These are phyloP conservation scores for Silene vulgaris DNA, from an alignment of 179 eudicot genomes.

Conservation along the genomic window DNA sequence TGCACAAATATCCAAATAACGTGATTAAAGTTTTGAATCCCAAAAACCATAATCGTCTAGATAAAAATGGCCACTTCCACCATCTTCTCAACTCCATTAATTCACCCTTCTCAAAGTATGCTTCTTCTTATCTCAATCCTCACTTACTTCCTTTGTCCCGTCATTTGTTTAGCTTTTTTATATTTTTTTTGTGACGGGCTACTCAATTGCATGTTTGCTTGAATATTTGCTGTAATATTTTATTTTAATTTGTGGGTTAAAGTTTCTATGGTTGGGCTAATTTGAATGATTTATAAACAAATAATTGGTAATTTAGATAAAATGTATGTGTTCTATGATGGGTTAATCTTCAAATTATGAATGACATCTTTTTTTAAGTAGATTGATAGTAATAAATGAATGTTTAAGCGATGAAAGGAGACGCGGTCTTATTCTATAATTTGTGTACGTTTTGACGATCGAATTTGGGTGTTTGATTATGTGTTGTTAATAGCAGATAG, in stretches of 20 bases:
- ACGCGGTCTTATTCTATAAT: no score
- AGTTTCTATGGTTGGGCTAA: no score
- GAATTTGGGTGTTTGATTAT: constrained; percentile 16
- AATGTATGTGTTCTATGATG: neutral
- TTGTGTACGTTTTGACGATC: neutral
- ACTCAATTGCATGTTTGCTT: no score
- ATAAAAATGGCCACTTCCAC: constrained; percentile 26
- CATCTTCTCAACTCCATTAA: constrained; percentile 27
- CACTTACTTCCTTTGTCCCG: neutral
- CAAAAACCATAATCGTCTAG: neutral
- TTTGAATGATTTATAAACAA: neutral
- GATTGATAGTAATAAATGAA: no score
- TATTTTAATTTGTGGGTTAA: no score
- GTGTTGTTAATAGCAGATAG: constrained; percentile 40
- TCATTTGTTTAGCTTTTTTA: neutral
- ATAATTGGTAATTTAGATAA: neutral
- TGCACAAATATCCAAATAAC: constrained; percentile 16
- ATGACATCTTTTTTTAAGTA: no score
- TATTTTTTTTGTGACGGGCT: no score
- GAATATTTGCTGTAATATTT: no score
- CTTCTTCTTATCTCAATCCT: neutral
- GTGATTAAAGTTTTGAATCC: neutral
- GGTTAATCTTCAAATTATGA: neutral
- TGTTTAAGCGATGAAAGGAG: no score
- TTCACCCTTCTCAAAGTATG: constrained; percentile 23